These are phyloP conservation scores for Suillus subluteus DNA, from an alignment of 768 basidiomycete species.

Conservation along the genomic window DNA sequence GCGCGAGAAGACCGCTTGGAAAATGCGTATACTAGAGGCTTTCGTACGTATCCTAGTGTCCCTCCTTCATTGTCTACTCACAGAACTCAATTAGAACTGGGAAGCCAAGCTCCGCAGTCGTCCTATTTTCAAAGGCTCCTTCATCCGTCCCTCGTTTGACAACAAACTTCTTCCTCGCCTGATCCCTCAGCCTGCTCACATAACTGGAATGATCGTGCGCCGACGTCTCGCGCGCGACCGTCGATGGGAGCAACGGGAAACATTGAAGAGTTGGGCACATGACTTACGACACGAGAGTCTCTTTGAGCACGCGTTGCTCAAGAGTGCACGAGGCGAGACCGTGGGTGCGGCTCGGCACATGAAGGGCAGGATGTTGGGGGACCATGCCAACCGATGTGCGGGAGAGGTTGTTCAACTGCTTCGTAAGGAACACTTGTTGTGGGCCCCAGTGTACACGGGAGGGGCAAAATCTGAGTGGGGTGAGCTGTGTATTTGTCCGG, in stretches of 20 bases:
- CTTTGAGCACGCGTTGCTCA: constrained; percentile 40
- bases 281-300: constrained; percentile 40
- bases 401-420: background rate
- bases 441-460: constrained; percentile 5
- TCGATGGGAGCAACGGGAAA: constrained; percentile 42
- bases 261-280: constrained; percentile 36
- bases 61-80: background rate
- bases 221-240: constrained; percentile 48
- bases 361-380: background rate
- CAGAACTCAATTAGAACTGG: constrained; percentile 50
- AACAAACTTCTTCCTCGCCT: constrained; percentile 80
- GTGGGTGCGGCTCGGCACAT: background rate
- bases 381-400: background rate
- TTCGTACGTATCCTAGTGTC: constrained; percentile 43
- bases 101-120: constrained; percentile 54
- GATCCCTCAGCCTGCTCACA: constrained; percentile 74
- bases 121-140: constrained; percentile 73
- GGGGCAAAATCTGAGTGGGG: background rate
- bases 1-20: constrained; percentile 52
- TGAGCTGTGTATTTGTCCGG: background rate
- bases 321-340: background rate
- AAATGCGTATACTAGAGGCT: constrained; percentile 50
- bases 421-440: background rate
- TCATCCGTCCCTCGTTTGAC: constrained; percentile 63
- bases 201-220: constrained; percentile 68